phyloP scores from a whole-genome alignment of 306 rosid species.

The Prunus fruticosa region DNA sequence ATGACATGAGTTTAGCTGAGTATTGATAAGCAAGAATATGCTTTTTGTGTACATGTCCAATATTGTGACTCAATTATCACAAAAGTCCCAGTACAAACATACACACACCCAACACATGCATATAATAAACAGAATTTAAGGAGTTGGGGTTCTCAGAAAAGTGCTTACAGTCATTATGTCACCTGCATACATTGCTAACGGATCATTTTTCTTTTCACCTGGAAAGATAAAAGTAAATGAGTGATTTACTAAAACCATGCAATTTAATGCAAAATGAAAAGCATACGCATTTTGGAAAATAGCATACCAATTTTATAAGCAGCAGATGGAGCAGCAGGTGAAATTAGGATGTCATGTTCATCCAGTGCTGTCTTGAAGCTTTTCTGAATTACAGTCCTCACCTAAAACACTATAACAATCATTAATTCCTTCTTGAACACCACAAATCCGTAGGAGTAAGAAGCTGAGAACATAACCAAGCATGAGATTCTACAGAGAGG shows the following conservation, averaged over 20 bases:
- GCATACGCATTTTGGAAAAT: background rate
- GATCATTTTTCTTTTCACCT: slow-evolving; percentile 96
- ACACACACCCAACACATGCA: background rate
- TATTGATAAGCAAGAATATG: background rate
- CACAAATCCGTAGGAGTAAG: slow-evolving; percentile 12
- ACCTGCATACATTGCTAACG: slow-evolving; percentile 94
- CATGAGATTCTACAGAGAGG: background rate
- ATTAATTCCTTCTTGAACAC: slow-evolving; percentile 25
- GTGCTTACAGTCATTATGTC: slow-evolving; percentile 96
- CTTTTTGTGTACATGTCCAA: background rate
- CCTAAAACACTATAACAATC: slow-evolving; percentile 49
- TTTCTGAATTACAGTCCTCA: slow-evolving; percentile 82
- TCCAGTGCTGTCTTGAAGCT: slow-evolving; percentile 83
- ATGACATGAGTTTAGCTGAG: background rate
- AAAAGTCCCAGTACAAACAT: background rate
- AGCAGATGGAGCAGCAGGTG: slow-evolving; percentile 95
- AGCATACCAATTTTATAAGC: slow-evolving; percentile 87
- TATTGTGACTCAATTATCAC: background rate
- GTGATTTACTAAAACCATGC: slow-evolving; percentile 1
- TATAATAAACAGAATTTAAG: background rate
- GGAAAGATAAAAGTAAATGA: slow-evolving; percentile 23
- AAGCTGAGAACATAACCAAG: slow-evolving; percentile 8
- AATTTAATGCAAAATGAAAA: background rate
- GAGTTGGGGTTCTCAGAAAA: slow-evolving; percentile 2
- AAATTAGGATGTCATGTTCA: slow-evolving; percentile 81